Percentiles rank a stretch among this genome's conserved stretches.
phyloP scores from a whole-genome alignment of 2,329 filamentous ascomycete genomes.

The Aspergillus carbonarius region DNA sequence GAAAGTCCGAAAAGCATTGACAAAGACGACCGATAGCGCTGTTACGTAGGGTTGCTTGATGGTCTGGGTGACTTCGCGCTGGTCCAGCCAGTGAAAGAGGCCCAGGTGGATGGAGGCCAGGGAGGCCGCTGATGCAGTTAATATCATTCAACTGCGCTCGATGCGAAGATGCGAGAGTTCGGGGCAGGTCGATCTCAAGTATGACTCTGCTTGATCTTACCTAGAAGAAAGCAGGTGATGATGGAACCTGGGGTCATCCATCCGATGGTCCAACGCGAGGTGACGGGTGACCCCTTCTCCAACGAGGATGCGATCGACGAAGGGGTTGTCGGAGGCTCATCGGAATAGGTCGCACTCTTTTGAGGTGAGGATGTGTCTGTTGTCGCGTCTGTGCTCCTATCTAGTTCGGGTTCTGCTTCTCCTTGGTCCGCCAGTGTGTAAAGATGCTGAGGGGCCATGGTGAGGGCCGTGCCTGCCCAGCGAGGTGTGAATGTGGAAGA shows the following conservation, averaged over 20 bases:
- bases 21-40: background rate
- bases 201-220: background rate
- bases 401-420: background rate
- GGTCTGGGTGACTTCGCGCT: background rate
- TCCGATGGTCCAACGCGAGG: conserved; percentile 2
- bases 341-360: background rate
- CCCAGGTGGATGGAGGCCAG: background rate
- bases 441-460: background rate
- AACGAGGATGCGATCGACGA: background rate
- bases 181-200: background rate
- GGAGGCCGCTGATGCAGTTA: background rate
- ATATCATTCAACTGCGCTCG: background rate
- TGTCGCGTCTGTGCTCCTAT: background rate
- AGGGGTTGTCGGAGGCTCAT: background rate
- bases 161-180: background rate
- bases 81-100: conserved; percentile 1
- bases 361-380: background rate
- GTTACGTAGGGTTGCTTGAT: conserved; percentile 2
- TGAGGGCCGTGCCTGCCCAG: background rate
- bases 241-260: background rate
- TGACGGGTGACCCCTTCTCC: background rate
- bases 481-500: background rate
- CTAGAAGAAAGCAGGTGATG: background rate
- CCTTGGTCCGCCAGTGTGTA: background rate
- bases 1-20: background rate